phyloP scores from a whole-genome alignment of 78 protist genomes.

The Guillardia theta region DNA sequence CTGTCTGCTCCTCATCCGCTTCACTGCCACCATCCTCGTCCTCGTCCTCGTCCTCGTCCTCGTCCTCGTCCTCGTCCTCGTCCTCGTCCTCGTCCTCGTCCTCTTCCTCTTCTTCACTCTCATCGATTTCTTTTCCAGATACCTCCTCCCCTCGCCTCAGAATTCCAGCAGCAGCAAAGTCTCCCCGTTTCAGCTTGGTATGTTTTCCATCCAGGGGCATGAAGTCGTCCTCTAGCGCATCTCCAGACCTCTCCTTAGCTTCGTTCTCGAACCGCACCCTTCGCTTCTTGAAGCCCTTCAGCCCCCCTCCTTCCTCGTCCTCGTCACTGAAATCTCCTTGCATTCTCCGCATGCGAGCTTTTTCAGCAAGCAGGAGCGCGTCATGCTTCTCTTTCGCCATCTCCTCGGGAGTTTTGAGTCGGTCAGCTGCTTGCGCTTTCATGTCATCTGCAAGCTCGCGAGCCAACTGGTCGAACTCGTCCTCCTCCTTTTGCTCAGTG shows the following conservation, averaged over 20 bases:
- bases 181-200: background rate
- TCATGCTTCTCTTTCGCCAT: slow-evolving; percentile 26
- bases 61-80: slow-evolving; percentile 42
- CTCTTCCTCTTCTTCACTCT: background rate
- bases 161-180: background rate
- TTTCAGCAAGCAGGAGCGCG: background rate
- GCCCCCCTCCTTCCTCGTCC: background rate
- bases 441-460: background rate
- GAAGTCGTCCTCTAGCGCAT: background rate
- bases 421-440: background rate
- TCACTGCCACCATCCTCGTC: background rate
- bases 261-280: background rate
- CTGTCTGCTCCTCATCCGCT: background rate
- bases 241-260: background rate
- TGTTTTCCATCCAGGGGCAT: background rate
- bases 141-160: background rate
- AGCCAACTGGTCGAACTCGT: background rate
- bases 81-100: slow-evolving; percentile 28
- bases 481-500: background rate
- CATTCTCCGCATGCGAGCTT: slow-evolving; percentile 21
- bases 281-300: background rate
- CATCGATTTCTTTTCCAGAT: background rate
- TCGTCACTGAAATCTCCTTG: background rate
- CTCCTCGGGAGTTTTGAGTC: background rate
- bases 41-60: slow-evolving; percentile 43